Evolutionary conservation across 2,329 filamentous ascomycete genomes (phyloP).

Genomic region (Plenodomus lindquistii): DNA sequence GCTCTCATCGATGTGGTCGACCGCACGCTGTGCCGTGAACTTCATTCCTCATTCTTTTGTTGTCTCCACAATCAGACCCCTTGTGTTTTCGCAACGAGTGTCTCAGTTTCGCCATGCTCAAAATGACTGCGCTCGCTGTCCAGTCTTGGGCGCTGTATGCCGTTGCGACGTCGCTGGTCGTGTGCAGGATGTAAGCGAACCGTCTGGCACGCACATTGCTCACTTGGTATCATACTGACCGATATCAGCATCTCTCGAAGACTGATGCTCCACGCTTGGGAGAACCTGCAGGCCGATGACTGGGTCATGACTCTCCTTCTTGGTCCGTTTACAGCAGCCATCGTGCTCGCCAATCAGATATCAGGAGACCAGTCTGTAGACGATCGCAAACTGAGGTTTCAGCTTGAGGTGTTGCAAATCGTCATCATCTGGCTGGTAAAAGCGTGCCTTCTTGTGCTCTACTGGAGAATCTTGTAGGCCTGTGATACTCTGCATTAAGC

Average conservation of each 20-base stretch:
- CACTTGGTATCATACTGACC: constrained; percentile 1
- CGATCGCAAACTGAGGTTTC: constrained; percentile 22
- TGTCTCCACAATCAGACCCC: background rate
- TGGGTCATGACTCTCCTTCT: constrained; percentile 32
- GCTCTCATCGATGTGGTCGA: too few relatives aligned
- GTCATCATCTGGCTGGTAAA: constrained; percentile 33
- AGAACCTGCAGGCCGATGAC: constrained; percentile 31
- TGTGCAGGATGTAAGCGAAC: constrained; percentile 23
- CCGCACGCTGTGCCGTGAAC: too few relatives aligned
- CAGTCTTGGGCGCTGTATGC: constrained; percentile 32
- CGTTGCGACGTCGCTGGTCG: constrained; percentile 24
- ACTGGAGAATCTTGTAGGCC: constrained; percentile 32
- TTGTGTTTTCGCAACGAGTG: background rate
- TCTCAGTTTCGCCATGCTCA: constrained; percentile 4
- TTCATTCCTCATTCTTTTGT: background rate
- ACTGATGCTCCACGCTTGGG: constrained; percentile 24
- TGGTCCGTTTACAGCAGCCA: constrained; percentile 24
- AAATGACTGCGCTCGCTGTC: constrained; percentile 15
- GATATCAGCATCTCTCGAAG: constrained; percentile 22
- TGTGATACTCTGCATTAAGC: background rate
- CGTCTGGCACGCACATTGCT: too few relatives aligned
- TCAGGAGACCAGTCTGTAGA: background rate
- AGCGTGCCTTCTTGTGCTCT: constrained; percentile 31
- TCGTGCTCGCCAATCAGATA: constrained; percentile 19
- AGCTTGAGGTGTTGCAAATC: constrained; percentile 33